A percentile compares a stretch with the other conserved stretches of the same genome.
These are phyloP conservation scores for Candida gorgasii DNA, from an alignment of 805 yeast species.

Conservation along the genomic window DNA sequence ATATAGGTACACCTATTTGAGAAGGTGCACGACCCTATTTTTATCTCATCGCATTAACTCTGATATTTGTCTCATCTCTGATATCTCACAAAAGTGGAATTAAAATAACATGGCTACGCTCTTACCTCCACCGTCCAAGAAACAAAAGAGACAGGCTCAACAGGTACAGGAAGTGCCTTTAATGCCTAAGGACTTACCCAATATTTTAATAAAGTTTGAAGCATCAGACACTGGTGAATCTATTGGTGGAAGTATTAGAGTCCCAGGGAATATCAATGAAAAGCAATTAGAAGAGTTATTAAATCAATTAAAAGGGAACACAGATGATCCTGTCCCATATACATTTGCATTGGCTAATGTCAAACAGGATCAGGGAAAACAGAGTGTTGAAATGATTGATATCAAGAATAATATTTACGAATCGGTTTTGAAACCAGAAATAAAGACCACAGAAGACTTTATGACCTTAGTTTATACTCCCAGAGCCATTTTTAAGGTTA, in stretches of 20 bases:
- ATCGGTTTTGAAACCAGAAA: slow-evolving; percentile 82
- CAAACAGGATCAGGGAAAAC: slow-evolving; percentile 34
- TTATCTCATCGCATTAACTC: slow-evolving; percentile 10
- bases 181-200: slow-evolving; percentile 77
- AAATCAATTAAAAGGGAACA: slow-evolving; percentile 69
- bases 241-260: slow-evolving; percentile 81
- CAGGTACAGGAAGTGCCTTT: slow-evolving; percentile 71
- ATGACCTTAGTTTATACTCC: slow-evolving; percentile 91
- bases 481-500: slow-evolving; percentile 90
- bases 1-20: slow-evolving; percentile 14
- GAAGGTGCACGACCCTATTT: neutral
- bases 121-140: slow-evolving; percentile 91
- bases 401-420: slow-evolving; percentile 75
- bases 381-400: slow-evolving; percentile 55
- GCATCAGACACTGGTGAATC: slow-evolving; percentile 91
- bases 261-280: slow-evolving; percentile 86
- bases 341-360: slow-evolving; percentile 66
- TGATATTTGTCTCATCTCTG: neutral
- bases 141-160: slow-evolving; percentile 82
- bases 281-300: slow-evolving; percentile 85
- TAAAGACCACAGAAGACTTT: slow-evolving; percentile 89
- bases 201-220: slow-evolving; percentile 84
- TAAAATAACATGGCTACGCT: slow-evolving; percentile 74
- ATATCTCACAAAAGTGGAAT: too few species aligned
- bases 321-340: slow-evolving; percentile 88